Percentiles rank a stretch among this genome's conserved stretches.
phyloP scores from a whole-genome alignment of 768 basidiomycete genomes.

The Boletus rufocinnamomeus region DNA sequence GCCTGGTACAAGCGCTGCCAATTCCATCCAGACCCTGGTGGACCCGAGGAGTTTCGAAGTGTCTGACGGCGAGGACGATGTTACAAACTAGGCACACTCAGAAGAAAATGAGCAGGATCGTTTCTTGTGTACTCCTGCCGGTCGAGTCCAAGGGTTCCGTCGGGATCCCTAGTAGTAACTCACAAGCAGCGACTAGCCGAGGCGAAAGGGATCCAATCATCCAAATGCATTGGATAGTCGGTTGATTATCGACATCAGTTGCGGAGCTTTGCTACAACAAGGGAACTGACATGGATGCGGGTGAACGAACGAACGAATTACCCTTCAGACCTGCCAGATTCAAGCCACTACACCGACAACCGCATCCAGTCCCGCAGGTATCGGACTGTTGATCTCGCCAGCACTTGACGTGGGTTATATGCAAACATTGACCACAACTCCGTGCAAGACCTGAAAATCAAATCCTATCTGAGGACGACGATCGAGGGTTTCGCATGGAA shows the following conservation, averaged over 20 bases:
- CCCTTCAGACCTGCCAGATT: not conserved
- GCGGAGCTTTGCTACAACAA: not conserved
- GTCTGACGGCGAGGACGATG: not conserved
- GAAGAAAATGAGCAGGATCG: too few species aligned
- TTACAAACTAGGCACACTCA: not conserved
- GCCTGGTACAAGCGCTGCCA: too few species aligned
- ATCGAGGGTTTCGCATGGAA: not conserved
- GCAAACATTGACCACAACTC: conserved; percentile 61
- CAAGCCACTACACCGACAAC: conserved; percentile 53
- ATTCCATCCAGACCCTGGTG: not conserved
- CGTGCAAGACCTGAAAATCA: conserved; percentile 54
- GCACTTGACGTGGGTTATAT: conserved; percentile 67
- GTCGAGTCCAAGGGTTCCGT: not conserved
- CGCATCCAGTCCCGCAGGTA: conserved; percentile 68
- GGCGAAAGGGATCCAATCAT: not conserved
- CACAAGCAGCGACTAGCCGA: not conserved
- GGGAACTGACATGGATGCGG: conserved; percentile 1
- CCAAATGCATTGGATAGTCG: not conserved
- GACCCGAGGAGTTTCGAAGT: not conserved
- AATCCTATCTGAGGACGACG: not conserved
- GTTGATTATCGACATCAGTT: not conserved
- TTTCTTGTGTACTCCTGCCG: too few species aligned
- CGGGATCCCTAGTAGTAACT: not conserved
- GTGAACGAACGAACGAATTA: conserved; percentile 16
- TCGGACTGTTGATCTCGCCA: conserved; percentile 48